Evolutionary conservation across 2,329 filamentous ascomycete species (phyloP), one percentile per base, ranked within the genome.

Genomic region (Talaromyces amestolkiae): DNA sequence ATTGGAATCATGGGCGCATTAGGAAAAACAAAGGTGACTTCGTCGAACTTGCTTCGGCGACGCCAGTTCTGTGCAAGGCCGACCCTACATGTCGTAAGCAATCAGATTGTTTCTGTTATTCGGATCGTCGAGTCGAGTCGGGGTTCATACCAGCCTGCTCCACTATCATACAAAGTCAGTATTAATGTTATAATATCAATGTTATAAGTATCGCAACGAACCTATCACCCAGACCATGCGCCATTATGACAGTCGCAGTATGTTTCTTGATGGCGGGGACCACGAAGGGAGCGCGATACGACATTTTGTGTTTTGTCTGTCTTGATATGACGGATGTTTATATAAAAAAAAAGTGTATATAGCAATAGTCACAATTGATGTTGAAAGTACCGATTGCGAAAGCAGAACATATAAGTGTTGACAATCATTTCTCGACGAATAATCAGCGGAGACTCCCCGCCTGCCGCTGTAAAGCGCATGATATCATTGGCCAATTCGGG

Each of bases 21-120:
- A 17, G 95, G 95, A 77, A 99, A 89, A 74, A 99, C 87, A 78
- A 98, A 98, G 75, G 94, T 91, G 76, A 97, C 91, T 79, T 97
- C 91, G 65, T 93, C 87, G 69, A 98, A 92, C 74, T 89, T 89
- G 77, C 88, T 86, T 61, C 91, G 86, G 39, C 89, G 85, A 64
- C 92, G 88, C 90, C 91, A 97, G 78, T 94, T 92, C 82, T 96
- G 89, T 37, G 95, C 92, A 22, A 95, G 86, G 65, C 87, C 88
- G 53, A 90, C 85, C 87, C 87, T 84, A 41, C 27, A n/a, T 15
- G 24, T 51, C 19, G 41, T 54, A 17, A 13, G 58, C 31, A 27
- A 19, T 60, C 24, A 51, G 35, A 49, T 27, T 13, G n/a, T 41
- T 41, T 63, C 13, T 24, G 24, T 15, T 62, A 33, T 41, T 39